phyloP scores from a whole-genome alignment of 202 grass and related monocot genomes.

The Carex arenaria region DNA sequence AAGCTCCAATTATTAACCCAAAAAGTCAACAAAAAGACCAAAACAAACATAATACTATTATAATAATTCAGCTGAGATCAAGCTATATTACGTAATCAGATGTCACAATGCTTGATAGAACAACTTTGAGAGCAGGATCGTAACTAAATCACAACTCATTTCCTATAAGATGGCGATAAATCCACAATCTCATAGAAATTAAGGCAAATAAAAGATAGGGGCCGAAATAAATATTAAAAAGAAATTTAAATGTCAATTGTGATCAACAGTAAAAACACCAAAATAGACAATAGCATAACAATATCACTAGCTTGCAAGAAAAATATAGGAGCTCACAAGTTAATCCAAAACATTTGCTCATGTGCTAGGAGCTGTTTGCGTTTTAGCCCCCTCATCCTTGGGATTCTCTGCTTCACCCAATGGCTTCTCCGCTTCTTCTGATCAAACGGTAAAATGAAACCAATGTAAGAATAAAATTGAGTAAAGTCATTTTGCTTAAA shows the following conservation, averaged over 20 bases:
- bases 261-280: conserved; percentile 3
- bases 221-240: background rate
- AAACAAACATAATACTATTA: background rate
- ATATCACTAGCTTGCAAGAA: background rate
- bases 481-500: background rate
- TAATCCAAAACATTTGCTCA: conserved; percentile 23
- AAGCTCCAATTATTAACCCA: background rate
- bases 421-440: conserved; percentile 62
- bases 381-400: conserved; percentile 34
- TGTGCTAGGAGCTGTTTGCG: conserved; percentile 38
- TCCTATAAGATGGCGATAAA: background rate
- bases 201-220: background rate
- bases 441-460: background rate
- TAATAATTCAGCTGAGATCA: background rate
- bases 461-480: background rate
- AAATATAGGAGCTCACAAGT: conserved; percentile 7
- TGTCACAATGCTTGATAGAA: background rate
- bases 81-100: background rate
- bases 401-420: conserved; percentile 20
- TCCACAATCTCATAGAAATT: background rate
- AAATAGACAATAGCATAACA: conserved; percentile 1
- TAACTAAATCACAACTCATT: background rate
- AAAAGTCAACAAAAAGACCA: background rate
- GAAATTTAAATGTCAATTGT: background rate
- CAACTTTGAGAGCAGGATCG: background rate